Base-by-base conservation (phyloP, 2,329 filamentous ascomycete species). In the Madurella mycetomatis region DNA sequence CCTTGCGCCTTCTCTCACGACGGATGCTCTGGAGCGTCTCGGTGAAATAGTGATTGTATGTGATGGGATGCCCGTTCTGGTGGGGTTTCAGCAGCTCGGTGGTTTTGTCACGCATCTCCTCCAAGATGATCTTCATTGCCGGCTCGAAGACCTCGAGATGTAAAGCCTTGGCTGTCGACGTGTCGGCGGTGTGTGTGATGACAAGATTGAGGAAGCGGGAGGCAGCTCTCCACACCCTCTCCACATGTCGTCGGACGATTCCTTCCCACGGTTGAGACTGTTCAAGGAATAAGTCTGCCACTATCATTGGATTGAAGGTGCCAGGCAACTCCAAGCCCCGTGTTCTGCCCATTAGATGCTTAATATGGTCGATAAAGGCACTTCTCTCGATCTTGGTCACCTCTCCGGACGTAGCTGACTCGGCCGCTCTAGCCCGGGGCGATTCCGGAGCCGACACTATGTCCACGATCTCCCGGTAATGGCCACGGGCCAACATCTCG, bases 241-340 rank as follows among this genome's bases (percentile, higher is more conserved):
- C 2, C 69, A 77, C 16, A 19, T 85, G 69, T 40, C 78, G 73
- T 5, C 69, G 64, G 0, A 76, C 79, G 25, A 82, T 72, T 0
- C 53, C 31, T 41, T 73, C 65, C 85, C 83, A 88, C 0, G 76
- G 77, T 7, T 60, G 51, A 0, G 76, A 82, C 54, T 87, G 83
- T 44, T 84, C 76, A 17, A 69, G 69, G 62, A 88, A 88, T 0
- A 88, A 65, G 18, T 85, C 78, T 0, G 71, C 70, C 0, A 87
- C 74, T 9, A 87, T 69, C 50, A 82, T 64, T 0, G 83, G 78
- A 55, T 84, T 84, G 65, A 83, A 86, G 0, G 73, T 81, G 0
- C 84, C 82, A 0, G 81, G 80, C 0, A 88, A 67, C 62, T 88
- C 85, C 5, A 76, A 68, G 1, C 80, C 83, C 34, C 74, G 51